phyloP scores from a whole-genome alignment of 192 early-diverging fungal genomes.

The Coemansia sp. region DNA sequence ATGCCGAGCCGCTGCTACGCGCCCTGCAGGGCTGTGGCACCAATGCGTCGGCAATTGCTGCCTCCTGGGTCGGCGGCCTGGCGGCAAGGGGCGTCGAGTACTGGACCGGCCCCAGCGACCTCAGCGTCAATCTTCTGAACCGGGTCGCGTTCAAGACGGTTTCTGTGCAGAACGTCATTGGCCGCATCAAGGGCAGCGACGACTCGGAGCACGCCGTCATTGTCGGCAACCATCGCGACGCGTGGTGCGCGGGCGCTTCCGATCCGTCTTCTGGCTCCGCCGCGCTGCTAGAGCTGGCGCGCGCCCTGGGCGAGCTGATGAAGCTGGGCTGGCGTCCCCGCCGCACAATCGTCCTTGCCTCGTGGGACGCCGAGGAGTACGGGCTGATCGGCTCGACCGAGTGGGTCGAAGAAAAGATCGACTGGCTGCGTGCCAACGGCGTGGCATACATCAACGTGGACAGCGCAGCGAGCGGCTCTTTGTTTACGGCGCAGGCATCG shows the following conservation, averaged over 20 bases:
- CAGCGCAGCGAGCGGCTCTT: conserved; percentile 49
- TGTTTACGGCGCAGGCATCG: conserved; percentile 51
- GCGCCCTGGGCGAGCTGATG: conserved; percentile 52
- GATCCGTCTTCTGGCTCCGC: conserved; percentile 63
- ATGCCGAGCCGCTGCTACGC: conserved; percentile 58
- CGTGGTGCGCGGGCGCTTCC: conserved; percentile 63
- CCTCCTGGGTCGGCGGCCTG: conserved; percentile 56
- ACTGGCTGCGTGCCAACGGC: conserved; percentile 52
- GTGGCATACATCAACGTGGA: conserved; percentile 63
- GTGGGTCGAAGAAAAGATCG: conserved; percentile 60
- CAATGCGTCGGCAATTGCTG: conserved; percentile 23
- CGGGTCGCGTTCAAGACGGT: conserved; percentile 45
- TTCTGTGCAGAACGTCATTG: conserved; percentile 63
- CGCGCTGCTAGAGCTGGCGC: conserved; percentile 57
- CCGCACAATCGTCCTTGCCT: conserved; percentile 58
- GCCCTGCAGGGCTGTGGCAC: conserved; percentile 52
- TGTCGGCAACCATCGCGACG: conserved; percentile 64
- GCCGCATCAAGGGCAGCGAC: conserved; percentile 53
- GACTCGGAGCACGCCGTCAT: conserved; percentile 55
- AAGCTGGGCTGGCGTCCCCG: conserved; percentile 61
- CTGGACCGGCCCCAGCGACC: conserved; percentile 56
- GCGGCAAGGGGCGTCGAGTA: conserved; percentile 47
- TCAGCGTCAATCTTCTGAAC: conserved; percentile 54
- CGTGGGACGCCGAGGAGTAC: conserved; percentile 70
- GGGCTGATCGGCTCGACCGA: conserved; percentile 63